phyloP scores from a whole-genome alignment of 768 basidiomycete species.

The Auricularia sp. region DNA sequence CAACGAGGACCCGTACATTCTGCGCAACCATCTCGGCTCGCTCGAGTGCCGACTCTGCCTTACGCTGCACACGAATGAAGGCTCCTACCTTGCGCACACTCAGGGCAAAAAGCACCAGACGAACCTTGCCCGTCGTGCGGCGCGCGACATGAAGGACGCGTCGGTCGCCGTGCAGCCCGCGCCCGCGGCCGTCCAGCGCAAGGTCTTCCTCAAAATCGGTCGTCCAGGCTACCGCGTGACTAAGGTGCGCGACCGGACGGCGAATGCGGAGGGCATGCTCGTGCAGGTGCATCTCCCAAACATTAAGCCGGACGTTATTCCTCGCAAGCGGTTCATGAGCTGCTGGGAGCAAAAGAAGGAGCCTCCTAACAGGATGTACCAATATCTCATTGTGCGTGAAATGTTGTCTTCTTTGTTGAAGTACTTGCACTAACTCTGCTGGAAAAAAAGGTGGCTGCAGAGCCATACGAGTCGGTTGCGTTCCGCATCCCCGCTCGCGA shows the following conservation, averaged over 20 bases:
- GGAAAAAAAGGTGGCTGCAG: constrained; percentile 77
- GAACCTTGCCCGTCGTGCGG: constrained; percentile 92
- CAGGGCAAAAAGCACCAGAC: constrained; percentile 99
- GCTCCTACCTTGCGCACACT: constrained; percentile 96
- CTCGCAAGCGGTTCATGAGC: constrained; percentile 89
- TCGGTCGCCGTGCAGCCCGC: constrained; percentile 81
- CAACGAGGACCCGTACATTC: constrained; percentile 86
- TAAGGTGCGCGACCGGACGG: constrained; percentile 86
- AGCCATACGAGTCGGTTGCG: constrained; percentile 98
- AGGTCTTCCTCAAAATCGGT: constrained; percentile 96
- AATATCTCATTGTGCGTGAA: constrained; percentile 84
- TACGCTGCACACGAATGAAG: constrained; percentile 98
- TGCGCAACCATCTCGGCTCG: constrained; percentile 96
- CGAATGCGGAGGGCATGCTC: constrained; percentile 92
- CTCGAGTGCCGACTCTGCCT: constrained; percentile 96
- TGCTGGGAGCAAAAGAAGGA: constrained; percentile 96
- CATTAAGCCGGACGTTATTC: constrained; percentile 76
- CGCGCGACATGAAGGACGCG: constrained; percentile 92
- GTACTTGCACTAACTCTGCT: no score
- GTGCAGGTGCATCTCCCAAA: constrained; percentile 95
- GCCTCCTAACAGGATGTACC: constrained; percentile 91
- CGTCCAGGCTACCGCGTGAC: constrained; percentile 92
- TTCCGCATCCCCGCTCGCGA: constrained; percentile 96
- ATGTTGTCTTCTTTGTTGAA: no score
- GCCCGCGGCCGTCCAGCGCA: constrained; percentile 63